Evolutionary conservation across 768 basidiomycete genomes (phyloP).

Genomic region (Fomitopsis serialis): DNA sequence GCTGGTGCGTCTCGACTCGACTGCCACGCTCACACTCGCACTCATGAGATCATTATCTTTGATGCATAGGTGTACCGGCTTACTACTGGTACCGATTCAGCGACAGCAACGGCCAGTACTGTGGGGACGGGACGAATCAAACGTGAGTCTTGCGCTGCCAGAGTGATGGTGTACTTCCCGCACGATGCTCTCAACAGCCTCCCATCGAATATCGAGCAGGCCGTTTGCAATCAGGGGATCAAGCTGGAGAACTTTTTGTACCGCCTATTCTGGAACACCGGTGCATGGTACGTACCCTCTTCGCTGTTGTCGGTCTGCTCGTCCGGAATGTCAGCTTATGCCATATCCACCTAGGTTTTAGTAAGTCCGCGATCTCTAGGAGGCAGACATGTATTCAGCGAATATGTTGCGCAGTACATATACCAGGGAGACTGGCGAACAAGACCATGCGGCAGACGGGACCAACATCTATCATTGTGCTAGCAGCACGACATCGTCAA

Average conservation of each 20-base stretch:
- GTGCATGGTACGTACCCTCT: not conserved
- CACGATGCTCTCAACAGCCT: not conserved
- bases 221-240: not conserved
- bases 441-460: not conserved
- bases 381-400: not conserved
- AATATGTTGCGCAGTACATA: not conserved
- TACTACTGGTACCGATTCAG: slow-evolving; percentile 1
- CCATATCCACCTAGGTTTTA: no score
- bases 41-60: not conserved
- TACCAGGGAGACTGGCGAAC: not conserved
- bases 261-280: not conserved
- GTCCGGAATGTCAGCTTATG: no score
- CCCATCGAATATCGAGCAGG: not conserved
- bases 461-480: not conserved
- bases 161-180: no score
- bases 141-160: not conserved
- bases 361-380: no score
- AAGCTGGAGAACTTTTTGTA: slow-evolving; percentile 1
- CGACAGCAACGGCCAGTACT: not conserved
- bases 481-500: not conserved
- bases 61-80: slow-evolving; percentile 5
- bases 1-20: slow-evolving; percentile 6
- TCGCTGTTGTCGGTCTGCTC: no score
- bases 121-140: not conserved
- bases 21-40: no score